phyloP scores from a whole-genome alignment of 192 early-diverging fungal genomes.

The Dissophora ornata region DNA sequence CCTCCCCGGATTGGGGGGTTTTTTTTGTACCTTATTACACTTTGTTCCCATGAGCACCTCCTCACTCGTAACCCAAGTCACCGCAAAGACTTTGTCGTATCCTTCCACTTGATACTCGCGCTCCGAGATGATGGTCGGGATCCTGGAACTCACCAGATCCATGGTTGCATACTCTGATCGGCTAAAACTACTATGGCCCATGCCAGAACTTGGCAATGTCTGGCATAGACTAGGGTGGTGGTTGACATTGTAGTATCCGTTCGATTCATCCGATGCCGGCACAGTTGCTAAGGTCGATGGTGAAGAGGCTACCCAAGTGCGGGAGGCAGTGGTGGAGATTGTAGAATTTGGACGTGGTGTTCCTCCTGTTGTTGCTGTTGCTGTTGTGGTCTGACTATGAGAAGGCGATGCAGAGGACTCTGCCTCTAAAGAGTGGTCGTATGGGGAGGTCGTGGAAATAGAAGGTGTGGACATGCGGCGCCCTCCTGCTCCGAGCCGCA shows the following conservation, averaged over 20 bases:
- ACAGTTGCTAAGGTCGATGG: conserved; percentile 6
- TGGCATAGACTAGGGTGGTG: background rate
- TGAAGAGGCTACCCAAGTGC: conserved; percentile 23
- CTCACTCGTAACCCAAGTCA: conserved; percentile 60
- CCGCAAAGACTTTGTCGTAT: conserved; percentile 70
- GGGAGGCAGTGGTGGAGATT: conserved; percentile 6
- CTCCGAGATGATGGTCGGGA: conserved; percentile 39
- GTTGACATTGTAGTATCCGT: conserved; percentile 8
- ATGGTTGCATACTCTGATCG: background rate
- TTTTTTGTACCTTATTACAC: conserved; percentile 68
- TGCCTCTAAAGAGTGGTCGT: background rate
- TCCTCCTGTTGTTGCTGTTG: background rate
- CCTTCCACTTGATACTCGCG: conserved; percentile 30
- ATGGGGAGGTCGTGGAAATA: conserved; percentile 13
- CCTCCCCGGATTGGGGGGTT: too few relatives aligned
- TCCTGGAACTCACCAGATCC: conserved; percentile 22
- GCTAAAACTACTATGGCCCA: too few relatives aligned
- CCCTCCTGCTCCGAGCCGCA: conserved; percentile 18
- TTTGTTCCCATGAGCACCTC: conserved; percentile 73
- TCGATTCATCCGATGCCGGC: conserved; percentile 9
- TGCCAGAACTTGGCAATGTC: too few relatives aligned
- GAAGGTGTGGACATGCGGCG: conserved; percentile 43
- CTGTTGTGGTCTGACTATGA: background rate
- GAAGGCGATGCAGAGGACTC: background rate
- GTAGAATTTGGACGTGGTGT: conserved; percentile 7